Percentiles rank a stretch among this genome's conserved stretches.
These are phyloP conservation scores for Saturnispora zaruensis DNA, from an alignment of 805 yeast genomes.

Conservation along the genomic window DNA sequence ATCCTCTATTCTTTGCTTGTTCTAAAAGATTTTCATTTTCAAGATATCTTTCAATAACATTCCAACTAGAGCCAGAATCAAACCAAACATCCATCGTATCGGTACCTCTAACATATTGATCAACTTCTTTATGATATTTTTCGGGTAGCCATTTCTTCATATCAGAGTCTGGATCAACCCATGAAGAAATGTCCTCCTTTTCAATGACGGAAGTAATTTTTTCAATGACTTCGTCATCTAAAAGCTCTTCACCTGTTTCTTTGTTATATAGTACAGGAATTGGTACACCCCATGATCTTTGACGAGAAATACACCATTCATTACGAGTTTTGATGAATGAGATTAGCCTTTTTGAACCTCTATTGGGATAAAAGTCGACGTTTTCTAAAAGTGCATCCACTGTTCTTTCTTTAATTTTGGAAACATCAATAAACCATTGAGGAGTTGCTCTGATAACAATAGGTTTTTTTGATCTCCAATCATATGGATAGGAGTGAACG, in stretches of 20 bases:
- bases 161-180: constrained; percentile 49
- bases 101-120: constrained; percentile 49
- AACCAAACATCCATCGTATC: constrained; percentile 99
- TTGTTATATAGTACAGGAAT: constrained; percentile 73
- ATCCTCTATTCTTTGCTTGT: constrained; percentile 29
- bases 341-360: constrained; percentile 60
- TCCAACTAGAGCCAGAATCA: constrained; percentile 95
- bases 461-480: constrained; percentile 95
- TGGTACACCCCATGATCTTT: constrained; percentile 97
- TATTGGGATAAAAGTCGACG: constrained; percentile 66
- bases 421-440: constrained; percentile 92
- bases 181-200: constrained; percentile 58
- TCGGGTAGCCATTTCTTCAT: constrained; percentile 69
- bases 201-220: constrained; percentile 51
- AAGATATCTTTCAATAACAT: constrained; percentile 39
- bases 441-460: constrained; percentile 93
- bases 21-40: constrained; percentile 26
- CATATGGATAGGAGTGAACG: constrained; percentile 86
- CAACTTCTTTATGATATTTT: constrained; percentile 33
- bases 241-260: constrained; percentile 54
- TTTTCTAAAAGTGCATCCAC: constrained; percentile 41
- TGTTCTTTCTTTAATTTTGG: constrained; percentile 58
- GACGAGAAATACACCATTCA: constrained; percentile 98
- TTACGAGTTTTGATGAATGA: constrained; percentile 70
- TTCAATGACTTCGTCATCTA: constrained; percentile 47